Evolutionary conservation across 2,329 filamentous ascomycete species (phyloP).

Genomic region (Fusarium duplospermum): DNA sequence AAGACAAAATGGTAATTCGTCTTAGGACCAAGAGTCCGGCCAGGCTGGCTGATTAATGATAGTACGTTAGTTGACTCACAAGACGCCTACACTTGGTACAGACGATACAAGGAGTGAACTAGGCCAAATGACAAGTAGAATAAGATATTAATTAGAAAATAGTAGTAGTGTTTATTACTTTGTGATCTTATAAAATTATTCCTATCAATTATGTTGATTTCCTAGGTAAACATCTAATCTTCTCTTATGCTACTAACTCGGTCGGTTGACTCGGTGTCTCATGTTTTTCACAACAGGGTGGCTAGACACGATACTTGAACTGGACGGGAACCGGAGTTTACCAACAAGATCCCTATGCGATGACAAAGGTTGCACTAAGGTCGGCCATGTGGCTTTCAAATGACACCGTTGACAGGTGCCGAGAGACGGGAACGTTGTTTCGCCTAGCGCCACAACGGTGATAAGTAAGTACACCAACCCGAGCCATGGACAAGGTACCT

Average conservation of each 20-base stretch:
- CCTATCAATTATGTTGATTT: not conserved
- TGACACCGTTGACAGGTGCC: not conserved
- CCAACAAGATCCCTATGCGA: not conserved
- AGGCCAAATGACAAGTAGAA: not conserved
- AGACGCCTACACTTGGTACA: not conserved
- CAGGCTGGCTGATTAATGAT: not conserved
- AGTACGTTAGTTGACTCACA: not conserved
- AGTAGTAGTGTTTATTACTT: not conserved
- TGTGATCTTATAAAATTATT: not conserved
- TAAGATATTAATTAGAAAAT: not conserved
- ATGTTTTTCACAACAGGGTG: too few species aligned
- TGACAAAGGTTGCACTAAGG: not conserved
- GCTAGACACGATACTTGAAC: not conserved
- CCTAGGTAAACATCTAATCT: not conserved
- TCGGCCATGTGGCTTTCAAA: not conserved
- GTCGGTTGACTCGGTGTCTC: not conserved
- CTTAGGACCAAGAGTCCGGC: not conserved
- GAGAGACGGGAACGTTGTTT: not conserved
- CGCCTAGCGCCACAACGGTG: not conserved
- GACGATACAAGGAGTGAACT: not conserved
- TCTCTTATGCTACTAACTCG: not conserved
- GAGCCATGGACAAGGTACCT: not conserved
- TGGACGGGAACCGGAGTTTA: not conserved
- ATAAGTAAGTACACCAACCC: not conserved
- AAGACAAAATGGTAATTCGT: not conserved